phyloP scores from a whole-genome alignment of 306 rosid genomes.

The Crotalaria pallida region DNA sequence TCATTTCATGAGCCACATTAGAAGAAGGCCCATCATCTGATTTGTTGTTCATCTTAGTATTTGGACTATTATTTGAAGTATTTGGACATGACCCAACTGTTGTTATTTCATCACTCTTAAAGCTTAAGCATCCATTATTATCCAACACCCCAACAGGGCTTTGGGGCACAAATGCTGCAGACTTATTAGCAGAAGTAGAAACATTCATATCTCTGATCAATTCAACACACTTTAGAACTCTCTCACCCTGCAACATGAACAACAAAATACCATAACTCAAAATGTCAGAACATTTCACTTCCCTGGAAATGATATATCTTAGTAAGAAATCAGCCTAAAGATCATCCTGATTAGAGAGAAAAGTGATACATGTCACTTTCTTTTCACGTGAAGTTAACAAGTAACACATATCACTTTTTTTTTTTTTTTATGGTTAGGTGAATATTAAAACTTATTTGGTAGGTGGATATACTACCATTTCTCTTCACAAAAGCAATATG shows the following conservation, averaged over 20 bases:
- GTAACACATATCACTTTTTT: too few species aligned
- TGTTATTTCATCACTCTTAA: conserved; percentile 71
- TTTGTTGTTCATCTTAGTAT: conserved; percentile 49
- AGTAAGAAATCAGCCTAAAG: too few species aligned
- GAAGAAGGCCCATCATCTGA: conserved; percentile 34
- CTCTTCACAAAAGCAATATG: background rate
- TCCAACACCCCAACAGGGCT: conserved; percentile 82
- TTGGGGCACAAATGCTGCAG: conserved; percentile 47
- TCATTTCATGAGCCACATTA: conserved; percentile 42
- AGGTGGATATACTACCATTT: too few species aligned
- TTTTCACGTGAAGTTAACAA: too few species aligned
- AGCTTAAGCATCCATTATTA: conserved; percentile 78
- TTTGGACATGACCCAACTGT: conserved; percentile 69
- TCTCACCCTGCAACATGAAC: conserved; percentile 69
- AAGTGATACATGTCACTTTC: too few species aligned
- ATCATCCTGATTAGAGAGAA: too few species aligned
- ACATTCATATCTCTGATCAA: conserved; percentile 52
- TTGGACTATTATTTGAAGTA: conserved; percentile 51
- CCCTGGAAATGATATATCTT: too few species aligned
- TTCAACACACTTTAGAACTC: conserved; percentile 72
- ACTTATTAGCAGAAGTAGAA: conserved; percentile 28
- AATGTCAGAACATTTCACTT: background rate
- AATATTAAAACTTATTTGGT: too few species aligned
- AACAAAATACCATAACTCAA: conserved; percentile 7
- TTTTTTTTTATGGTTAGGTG: too few species aligned